Conservation (phyloP, 1,284 basidiomycete species). For the Clitocybe nebularis region DNA sequence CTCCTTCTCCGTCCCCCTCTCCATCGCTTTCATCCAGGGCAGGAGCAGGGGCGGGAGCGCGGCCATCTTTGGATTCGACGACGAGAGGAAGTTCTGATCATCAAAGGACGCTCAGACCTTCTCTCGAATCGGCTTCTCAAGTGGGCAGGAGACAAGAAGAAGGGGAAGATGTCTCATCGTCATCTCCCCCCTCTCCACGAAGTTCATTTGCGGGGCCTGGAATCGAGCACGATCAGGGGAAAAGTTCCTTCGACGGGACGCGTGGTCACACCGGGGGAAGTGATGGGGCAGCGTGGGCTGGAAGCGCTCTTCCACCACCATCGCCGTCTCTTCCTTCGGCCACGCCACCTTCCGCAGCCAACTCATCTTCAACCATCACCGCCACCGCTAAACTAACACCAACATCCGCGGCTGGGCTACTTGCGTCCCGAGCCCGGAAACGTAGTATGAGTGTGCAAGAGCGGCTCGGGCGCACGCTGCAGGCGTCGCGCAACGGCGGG, state of each 20-base stretch:
- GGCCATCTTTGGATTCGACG: slow-evolving; percentile 34
- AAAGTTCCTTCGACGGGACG: no score
- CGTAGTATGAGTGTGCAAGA: slow-evolving; percentile 65
- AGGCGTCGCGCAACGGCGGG: background rate
- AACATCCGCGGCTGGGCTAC: slow-evolving; percentile 24
- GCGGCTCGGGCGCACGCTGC: slow-evolving; percentile 10
- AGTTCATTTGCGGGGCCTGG: background rate
- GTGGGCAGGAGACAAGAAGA: slow-evolving; percentile 3
- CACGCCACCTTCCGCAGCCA: no score
- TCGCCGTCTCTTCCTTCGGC: slow-evolving; percentile 2
- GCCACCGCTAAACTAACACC: no score
- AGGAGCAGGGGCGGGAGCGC: slow-evolving; percentile 1
- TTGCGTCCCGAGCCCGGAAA: slow-evolving; percentile 38
- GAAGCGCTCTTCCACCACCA: no score
- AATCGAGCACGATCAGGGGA: no score
- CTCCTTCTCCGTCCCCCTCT: slow-evolving; percentile 10
- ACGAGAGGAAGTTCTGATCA: slow-evolving; percentile 7
- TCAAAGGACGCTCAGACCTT: slow-evolving; percentile 3
- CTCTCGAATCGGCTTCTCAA: slow-evolving; percentile 3
- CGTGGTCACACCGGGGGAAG: no score
- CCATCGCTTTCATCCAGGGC: slow-evolving; percentile 16
- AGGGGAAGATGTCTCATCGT: background rate
- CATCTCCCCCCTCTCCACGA: background rate
- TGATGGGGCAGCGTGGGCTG: no score
- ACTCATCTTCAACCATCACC: no score